These are phyloP conservation scores for Bifiguratus adelaidae DNA, from an alignment of 192 early-diverging fungal species.

Conservation along the genomic window DNA sequence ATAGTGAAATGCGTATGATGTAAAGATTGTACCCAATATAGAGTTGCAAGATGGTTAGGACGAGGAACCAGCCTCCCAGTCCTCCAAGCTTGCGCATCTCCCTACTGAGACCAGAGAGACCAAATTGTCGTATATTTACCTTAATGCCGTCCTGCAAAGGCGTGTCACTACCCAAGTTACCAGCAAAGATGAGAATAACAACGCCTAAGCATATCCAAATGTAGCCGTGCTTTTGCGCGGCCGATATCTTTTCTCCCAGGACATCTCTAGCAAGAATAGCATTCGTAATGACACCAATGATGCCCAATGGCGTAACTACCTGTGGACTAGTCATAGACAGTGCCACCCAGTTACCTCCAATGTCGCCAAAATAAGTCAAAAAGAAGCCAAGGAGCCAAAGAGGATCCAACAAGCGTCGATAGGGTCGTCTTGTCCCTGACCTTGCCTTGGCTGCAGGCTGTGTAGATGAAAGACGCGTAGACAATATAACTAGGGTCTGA, in stretches of 20 bases:
- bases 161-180: too few relatives aligned
- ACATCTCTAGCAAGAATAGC: slow-evolving; percentile 8
- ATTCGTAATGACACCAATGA: slow-evolving; percentile 13
- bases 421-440: not conserved
- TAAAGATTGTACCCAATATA: too few relatives aligned
- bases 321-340: slow-evolving; percentile 8
- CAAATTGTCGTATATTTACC: too few relatives aligned
- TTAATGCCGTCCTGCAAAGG: too few relatives aligned
- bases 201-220: not conserved
- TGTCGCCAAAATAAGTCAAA: slow-evolving; percentile 8
- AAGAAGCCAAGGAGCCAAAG: slow-evolving; percentile 10
- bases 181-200: not conserved
- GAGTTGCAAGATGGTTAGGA: too few relatives aligned
- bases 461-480: not conserved
- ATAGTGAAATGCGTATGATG: too few relatives aligned
- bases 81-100: too few relatives aligned
- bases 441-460: not conserved
- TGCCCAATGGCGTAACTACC: slow-evolving; percentile 16
- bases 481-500: not conserved
- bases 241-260: slow-evolving; percentile 6
- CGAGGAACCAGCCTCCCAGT: too few relatives aligned
- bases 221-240: slow-evolving; percentile 6
- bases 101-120: too few relatives aligned
- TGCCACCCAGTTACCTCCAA: slow-evolving; percentile 16
- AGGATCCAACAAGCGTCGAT: slow-evolving; percentile 10